Evolutionary conservation across 345 rosid species (phyloP).

Genomic region (Arabidopsis suecica): DNA sequence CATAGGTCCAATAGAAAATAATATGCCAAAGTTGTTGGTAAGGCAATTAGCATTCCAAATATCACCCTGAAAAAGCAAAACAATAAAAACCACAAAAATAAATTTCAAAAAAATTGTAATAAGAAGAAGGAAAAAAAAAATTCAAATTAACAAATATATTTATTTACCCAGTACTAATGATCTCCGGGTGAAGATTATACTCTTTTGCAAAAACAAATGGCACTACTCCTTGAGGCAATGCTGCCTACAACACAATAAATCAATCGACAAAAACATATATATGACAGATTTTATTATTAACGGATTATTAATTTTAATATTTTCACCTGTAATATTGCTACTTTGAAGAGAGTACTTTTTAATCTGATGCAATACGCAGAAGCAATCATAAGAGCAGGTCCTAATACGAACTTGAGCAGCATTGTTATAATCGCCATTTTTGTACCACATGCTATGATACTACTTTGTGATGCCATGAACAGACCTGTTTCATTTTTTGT

Average conservation of each 20-base stretch:
- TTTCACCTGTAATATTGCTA: constrained; percentile 74
- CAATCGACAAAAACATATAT: neutral
- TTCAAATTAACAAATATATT: neutral
- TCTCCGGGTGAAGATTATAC: constrained; percentile 78
- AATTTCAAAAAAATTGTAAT: neutral
- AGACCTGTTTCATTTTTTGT: constrained; percentile 58
- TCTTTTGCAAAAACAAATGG: constrained; percentile 94
- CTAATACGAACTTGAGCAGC: constrained; percentile 62
- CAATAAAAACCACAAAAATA: neutral
- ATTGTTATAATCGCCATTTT: constrained; percentile 59
- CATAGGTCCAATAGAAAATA: constrained; percentile 70
- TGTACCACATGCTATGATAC: constrained; percentile 77
- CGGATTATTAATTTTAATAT: neutral
- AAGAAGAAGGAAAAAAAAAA: neutral
- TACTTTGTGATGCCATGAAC: constrained; percentile 76
- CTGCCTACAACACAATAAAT: constrained; percentile 59
- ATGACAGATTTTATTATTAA: neutral
- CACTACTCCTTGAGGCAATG: constrained; percentile 90
- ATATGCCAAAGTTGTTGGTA: constrained; percentile 78
- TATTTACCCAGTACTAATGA: constrained; percentile 72
- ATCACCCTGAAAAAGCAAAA: constrained; percentile 61
- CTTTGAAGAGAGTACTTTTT: constrained; percentile 53
- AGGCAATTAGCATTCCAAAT: constrained; percentile 78
- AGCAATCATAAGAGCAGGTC: constrained; percentile 79
- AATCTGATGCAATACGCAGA: constrained; percentile 60